A percentile compares a stretch with the other conserved stretches of the same genome.
Conservation (phyloP, 371 early-diverging fungal genomes). For the Mucor circinelloides region DNA sequence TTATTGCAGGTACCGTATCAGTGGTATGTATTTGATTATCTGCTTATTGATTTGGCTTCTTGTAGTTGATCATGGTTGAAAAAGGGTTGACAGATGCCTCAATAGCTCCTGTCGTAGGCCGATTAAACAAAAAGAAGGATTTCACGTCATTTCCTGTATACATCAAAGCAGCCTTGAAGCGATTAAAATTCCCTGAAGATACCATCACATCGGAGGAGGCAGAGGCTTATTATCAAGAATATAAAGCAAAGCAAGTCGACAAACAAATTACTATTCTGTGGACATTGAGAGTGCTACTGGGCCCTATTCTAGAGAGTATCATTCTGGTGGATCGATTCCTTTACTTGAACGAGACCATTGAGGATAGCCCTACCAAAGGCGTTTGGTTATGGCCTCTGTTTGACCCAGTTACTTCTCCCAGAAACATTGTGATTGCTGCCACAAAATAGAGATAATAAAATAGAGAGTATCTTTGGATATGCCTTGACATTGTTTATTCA, state of each 20-base stretch:
- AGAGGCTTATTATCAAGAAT: conserved; percentile 39
- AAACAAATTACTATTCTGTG: conserved; percentile 74
- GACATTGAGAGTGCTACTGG: conserved; percentile 77
- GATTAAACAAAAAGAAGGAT: conserved; percentile 57
- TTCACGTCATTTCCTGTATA: conserved; percentile 40
- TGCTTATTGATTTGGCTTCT: not conserved
- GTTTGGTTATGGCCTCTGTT: conserved; percentile 53
- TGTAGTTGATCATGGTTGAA: conserved; percentile 55
- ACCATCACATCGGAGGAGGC: conserved; percentile 48
- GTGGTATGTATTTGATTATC: not conserved
- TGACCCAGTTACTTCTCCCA: conserved; percentile 43
- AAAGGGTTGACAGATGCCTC: conserved; percentile 52
- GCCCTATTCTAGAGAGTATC: conserved; percentile 74
- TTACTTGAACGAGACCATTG: conserved; percentile 56
- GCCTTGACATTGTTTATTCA: not conserved
- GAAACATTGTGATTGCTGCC: conserved; percentile 50
- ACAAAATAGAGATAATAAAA: conserved; percentile 28
- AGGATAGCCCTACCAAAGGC: conserved; percentile 30
- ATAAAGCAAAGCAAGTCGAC: conserved; percentile 39
- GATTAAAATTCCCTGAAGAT: conserved; percentile 40
- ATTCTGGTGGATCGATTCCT: conserved; percentile 77
- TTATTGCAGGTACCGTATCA: conserved; percentile 52
- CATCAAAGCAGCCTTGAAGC: conserved; percentile 36
- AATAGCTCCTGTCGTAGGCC: conserved; percentile 60
- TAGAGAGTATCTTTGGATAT: too few species aligned